Base-by-base conservation (phyloP, 306 rosid species). In the Rosa rugosa region DNA sequence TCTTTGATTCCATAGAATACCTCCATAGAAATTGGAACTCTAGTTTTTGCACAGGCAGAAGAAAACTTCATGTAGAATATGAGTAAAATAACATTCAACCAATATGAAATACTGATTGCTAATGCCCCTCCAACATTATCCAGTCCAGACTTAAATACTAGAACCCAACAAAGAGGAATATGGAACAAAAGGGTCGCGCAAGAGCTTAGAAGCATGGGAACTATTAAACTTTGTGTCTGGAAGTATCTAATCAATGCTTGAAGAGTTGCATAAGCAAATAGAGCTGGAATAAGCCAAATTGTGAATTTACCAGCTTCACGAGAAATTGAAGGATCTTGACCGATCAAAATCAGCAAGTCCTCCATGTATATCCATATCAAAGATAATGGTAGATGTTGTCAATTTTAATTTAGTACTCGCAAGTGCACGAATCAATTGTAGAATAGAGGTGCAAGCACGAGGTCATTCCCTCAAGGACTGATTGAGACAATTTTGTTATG, bases 241-340 rank as follows among this genome's bases (percentile, higher is more conserved):
- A 89, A 90, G 67, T 88, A 91, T 76, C 90, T 64, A 75, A 90
- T 77, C 0, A 91, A 75, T 3, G 96, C 88, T 47, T 86, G 90
- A n/a, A 91, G 85, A 72, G 81, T 51, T 69, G 90, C 97, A 78
- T 74, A 78, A 31, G 90, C 98, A 69, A 91, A 82, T 76, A 91
- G 90, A 66, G 89, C 85, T 23, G 96, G 98, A 68, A 91, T n/a
- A 73, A 94, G 96, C 86, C 91, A 90, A 1, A 78, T 59, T 27
- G 75, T 42, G 85, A 88, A 87, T 67, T 31, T 31, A 0, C 92
- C 97, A 8, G 96, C 90, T 85, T 90, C 92, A 6, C 16, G 81
- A 23, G 97, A 84, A 75, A 94, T 90, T 36, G 78, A 60, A 86
- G 96, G 90, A 80, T 94, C 97, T 80, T 91, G 98, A 7, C 96